Conservation (phyloP, 164 flowering plant genomes). For the Annona cherimola region DNA sequence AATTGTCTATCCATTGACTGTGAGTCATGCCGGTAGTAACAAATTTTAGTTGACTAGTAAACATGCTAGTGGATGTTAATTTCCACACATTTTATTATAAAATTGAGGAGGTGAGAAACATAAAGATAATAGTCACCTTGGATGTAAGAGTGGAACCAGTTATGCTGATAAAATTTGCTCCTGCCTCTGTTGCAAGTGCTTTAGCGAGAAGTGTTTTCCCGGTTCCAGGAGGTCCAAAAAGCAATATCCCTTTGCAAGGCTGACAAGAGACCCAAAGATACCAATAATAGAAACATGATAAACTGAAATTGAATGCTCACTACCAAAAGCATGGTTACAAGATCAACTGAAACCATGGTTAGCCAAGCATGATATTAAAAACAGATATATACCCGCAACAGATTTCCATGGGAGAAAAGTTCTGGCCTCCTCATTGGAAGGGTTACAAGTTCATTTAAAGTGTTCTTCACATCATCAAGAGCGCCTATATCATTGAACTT, state of each 20-base stretch:
- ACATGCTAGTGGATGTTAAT: too few relatives aligned
- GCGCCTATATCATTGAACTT: conserved; percentile 96
- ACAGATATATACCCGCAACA: conserved; percentile 62
- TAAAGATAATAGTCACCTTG: conserved; percentile 41
- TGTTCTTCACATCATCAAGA: conserved; percentile 91
- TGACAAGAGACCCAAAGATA: conserved; percentile 23
- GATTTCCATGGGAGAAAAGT: conserved; percentile 86
- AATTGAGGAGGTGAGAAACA: too few relatives aligned
- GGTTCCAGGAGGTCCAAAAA: conserved; percentile 99
- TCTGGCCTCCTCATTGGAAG: conserved; percentile 99
- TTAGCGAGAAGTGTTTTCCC: conserved; percentile 99
- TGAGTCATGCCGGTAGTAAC: too few relatives aligned
- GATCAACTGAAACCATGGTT: not conserved
- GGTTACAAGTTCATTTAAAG: conserved; percentile 90
- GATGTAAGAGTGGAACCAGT: conserved; percentile 98
- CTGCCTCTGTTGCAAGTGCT: conserved; percentile 99
- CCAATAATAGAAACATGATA: conserved; percentile 1
- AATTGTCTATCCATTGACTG: too few relatives aligned
- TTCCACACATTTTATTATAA: too few relatives aligned
- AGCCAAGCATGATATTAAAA: not conserved
- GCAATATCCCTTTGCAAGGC: conserved; percentile 99
- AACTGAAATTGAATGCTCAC: not conserved
- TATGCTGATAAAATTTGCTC: conserved; percentile 95
- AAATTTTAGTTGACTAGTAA: too few relatives aligned
- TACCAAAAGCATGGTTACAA: not conserved